Conservation (phyloP, 83 land plant species). For the Isoetes engelmannii region DNA sequence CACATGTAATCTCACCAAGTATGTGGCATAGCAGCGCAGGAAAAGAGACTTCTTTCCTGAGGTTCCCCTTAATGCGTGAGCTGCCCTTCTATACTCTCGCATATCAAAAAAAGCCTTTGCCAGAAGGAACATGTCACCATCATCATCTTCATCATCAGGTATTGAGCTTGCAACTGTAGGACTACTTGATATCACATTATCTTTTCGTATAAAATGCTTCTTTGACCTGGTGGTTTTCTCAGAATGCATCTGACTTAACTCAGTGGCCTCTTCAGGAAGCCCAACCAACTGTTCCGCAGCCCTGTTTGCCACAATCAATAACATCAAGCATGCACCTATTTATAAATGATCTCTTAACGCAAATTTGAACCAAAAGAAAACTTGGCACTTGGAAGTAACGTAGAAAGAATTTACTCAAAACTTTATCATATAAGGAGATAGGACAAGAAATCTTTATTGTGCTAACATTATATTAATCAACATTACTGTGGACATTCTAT, state of each 20-base stretch:
- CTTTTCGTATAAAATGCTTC: conserved; percentile 14
- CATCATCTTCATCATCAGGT: conserved; percentile 32
- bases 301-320: conserved; percentile 32
- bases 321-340: not conserved
- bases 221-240: not conserved
- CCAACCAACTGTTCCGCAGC: conserved; percentile 88
- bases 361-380: not conserved
- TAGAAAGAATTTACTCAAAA: not conserved
- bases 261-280: conserved; percentile 47
- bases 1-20: conserved; percentile 43
- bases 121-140: conserved; percentile 51
- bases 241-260: not conserved
- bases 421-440: not conserved
- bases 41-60: conserved; percentile 69
- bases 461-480: not conserved
- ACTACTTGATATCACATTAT: not conserved
- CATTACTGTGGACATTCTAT: too few relatives aligned
- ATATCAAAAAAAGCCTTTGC: conserved; percentile 87
- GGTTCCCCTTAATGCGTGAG: conserved; percentile 60
- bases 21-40: conserved; percentile 81
- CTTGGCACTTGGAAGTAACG: not conserved
- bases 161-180: not conserved
- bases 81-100: conserved; percentile 77
- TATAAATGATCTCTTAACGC: not conserved
- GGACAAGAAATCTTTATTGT: not conserved